Percentiles rank a stretch among this genome's conserved stretches.
Evolutionary conservation across 805 yeast genomes (phyloP).

Genomic region (Cyberlindnera saturnus): DNA sequence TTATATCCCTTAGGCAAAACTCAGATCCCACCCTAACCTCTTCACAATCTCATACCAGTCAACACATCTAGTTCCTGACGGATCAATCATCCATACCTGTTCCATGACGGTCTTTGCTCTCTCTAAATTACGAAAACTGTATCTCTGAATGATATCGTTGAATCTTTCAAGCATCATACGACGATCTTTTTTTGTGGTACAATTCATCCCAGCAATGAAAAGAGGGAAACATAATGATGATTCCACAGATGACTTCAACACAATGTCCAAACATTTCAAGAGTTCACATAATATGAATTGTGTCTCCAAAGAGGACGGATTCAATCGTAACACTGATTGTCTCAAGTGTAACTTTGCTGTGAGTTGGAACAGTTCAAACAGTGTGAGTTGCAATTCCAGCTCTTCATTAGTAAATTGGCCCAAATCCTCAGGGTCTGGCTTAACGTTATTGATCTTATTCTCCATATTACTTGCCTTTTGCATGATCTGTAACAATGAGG

Average conservation of each 20-base stretch:
- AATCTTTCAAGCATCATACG: conserved; percentile 45
- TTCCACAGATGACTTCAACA: conserved; percentile 62
- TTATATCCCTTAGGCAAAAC: conserved; percentile 45
- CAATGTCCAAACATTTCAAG: conserved; percentile 49
- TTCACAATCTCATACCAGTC: conserved; percentile 71
- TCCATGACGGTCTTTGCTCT: conserved; percentile 34
- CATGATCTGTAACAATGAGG: conserved; percentile 31
- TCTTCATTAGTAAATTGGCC: conserved; percentile 36
- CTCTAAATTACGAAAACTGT: conserved; percentile 58
- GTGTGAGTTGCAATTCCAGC: conserved; percentile 57
- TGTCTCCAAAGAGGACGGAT: conserved; percentile 58
- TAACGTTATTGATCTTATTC: conserved; percentile 38
- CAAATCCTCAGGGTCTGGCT: conserved; percentile 48
- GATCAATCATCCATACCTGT: conserved; percentile 37
- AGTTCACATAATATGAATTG: conserved; percentile 53
- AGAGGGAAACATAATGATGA: conserved; percentile 71
- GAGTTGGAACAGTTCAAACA: conserved; percentile 67
- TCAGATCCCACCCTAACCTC: conserved; percentile 69
- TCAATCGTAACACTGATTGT: conserved; percentile 55
- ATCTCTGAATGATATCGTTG: conserved; percentile 51
- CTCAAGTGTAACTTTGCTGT: conserved; percentile 62
- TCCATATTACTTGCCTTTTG: conserved; percentile 37
- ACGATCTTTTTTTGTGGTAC: conserved; percentile 48
- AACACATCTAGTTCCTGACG: conserved; percentile 50
- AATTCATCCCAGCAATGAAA: conserved; percentile 71